These are phyloP conservation scores for Chlamydomonas sp. DNA, from an alignment of 139 green algal genomes.

Conservation along the genomic window DNA sequence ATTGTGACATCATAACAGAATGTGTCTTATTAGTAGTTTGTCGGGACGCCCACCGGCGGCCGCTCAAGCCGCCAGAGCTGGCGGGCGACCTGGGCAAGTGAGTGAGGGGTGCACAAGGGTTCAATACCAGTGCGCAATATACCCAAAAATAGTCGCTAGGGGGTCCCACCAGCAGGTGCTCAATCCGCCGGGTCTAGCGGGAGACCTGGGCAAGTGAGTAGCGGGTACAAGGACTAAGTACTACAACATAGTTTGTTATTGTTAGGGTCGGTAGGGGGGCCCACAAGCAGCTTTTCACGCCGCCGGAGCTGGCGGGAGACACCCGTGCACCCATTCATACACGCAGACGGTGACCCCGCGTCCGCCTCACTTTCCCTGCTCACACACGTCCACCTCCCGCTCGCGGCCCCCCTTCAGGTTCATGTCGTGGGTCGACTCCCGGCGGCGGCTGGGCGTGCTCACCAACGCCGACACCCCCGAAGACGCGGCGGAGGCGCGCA, in stretches of 20 bases:
- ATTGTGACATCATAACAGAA: no score
- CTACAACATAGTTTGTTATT: no score
- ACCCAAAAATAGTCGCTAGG: no score
- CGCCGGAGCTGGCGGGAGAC: background rate
- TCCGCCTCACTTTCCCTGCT: background rate
- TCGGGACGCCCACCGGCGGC: background rate
- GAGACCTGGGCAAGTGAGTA: constrained; percentile 64
- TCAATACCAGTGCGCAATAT: no score
- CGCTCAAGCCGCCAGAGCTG: constrained; percentile 45
- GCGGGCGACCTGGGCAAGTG: constrained; percentile 67
- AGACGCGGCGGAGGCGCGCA: constrained; percentile 68
- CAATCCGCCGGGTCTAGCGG: constrained; percentile 45
- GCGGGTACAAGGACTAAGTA: no score
- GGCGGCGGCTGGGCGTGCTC: constrained; percentile 72
- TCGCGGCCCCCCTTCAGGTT: constrained; percentile 44
- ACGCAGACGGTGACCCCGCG: no score
- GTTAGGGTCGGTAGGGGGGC: background rate
- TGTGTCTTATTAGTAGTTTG: no score
- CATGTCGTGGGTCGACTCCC: constrained; percentile 89
- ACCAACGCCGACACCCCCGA: constrained; percentile 92
- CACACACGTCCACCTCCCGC: background rate
- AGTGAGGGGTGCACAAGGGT: background rate
- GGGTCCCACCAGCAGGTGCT: constrained; percentile 49
- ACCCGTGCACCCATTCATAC: no score
- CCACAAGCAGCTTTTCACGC: background rate